Conservation (phyloP, 1,139 yeast genomes). For the Blastobotrys buckinghamii region DNA sequence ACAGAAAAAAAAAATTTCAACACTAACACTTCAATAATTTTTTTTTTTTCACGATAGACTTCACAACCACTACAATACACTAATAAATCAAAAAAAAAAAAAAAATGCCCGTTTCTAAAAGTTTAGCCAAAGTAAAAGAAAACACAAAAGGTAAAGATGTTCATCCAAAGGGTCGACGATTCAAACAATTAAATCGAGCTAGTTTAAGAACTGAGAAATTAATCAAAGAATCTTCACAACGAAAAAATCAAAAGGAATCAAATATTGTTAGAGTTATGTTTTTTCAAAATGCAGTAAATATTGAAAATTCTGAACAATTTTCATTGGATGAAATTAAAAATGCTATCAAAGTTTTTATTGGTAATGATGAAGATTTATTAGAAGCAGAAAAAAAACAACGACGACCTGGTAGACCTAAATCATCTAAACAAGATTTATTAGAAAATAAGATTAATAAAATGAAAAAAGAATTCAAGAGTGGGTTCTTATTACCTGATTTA, state of each 20-base stretch:
- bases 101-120: constrained; percentile 72
- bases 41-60: background rate
- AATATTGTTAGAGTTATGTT: constrained; percentile 47
- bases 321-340: constrained; percentile 52
- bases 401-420: constrained; percentile 84
- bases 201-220: constrained; percentile 73
- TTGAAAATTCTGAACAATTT: constrained; percentile 40
- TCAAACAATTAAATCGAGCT: constrained; percentile 80
- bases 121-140: constrained; percentile 66
- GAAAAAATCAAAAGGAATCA: constrained; percentile 48
- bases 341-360: constrained; percentile 57
- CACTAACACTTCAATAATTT: background rate
- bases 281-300: constrained; percentile 57
- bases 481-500: constrained; percentile 70
- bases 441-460: constrained; percentile 62
- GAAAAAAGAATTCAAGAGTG: constrained; percentile 54
- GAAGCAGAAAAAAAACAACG: constrained; percentile 51
- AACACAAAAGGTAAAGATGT: constrained; percentile 53
- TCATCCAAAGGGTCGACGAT: constrained; percentile 86
- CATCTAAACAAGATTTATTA: constrained; percentile 59
- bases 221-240: constrained; percentile 53
- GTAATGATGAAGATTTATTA: constrained; percentile 69
- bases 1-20: background rate
- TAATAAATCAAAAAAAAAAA: background rate
- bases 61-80: background rate